Evolutionary conservation across 345 rosid species (phyloP).

Genomic region (Psidium guajava): DNA sequence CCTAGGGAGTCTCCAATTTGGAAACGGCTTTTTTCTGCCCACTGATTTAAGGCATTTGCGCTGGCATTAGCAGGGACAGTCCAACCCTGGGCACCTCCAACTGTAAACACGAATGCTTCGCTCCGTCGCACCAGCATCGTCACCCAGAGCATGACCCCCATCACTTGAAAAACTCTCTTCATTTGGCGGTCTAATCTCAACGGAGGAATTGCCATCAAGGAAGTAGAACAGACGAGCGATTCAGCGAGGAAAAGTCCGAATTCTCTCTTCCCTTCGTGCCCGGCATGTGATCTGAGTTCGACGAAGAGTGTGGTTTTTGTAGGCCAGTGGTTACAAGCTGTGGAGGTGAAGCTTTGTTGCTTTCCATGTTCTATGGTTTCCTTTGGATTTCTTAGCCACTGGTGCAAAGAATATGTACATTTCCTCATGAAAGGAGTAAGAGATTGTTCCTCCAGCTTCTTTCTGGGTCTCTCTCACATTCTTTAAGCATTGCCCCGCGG

Average conservation of each 20-base stretch:
- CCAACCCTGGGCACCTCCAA: constrained; percentile 66
- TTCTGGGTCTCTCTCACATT: not conserved
- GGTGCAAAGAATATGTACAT: constrained; percentile 57
- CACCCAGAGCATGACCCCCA: constrained; percentile 15
- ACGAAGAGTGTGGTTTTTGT: constrained; percentile 29
- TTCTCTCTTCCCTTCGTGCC: not conserved
- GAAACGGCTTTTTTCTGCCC: constrained; percentile 77
- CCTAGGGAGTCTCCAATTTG: constrained; percentile 71
- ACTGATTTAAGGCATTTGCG: constrained; percentile 25
- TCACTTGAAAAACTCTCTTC: not conserved
- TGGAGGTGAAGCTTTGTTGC: constrained; percentile 43
- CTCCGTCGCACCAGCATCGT: constrained; percentile 24
- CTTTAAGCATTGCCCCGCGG: constrained; percentile 1
- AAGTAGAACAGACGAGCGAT: not conserved
- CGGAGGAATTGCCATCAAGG: constrained; percentile 12
- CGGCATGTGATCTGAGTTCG: constrained; percentile 8
- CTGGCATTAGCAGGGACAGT: constrained; percentile 23
- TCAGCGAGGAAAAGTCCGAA: not conserved
- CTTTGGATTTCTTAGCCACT: constrained; percentile 33
- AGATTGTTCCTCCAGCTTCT: not conserved
- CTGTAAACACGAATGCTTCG: constrained; percentile 43
- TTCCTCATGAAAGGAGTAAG: not conserved
- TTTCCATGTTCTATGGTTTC: constrained; percentile 13
- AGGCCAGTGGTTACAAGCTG: constrained; percentile 32
- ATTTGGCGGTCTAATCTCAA: constrained; percentile 5